Conservation (phyloP, 148 eudicot genomes). For the Fagopyrum homotropicum region DNA sequence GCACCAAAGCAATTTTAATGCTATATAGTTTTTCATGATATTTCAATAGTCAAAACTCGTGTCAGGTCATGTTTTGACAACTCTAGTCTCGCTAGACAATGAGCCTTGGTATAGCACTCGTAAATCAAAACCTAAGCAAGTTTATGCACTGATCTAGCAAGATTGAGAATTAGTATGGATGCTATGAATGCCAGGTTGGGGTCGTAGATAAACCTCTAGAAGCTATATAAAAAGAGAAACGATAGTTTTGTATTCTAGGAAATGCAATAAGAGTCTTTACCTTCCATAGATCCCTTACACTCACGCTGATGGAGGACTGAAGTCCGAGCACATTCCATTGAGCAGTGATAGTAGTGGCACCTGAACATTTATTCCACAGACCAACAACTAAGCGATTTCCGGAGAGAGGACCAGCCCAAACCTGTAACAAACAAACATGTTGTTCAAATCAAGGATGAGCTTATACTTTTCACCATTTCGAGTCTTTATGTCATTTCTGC, state of each 20-base stretch:
- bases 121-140: background rate
- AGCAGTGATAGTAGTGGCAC: conserved; percentile 47
- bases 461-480: background rate
- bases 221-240: background rate
- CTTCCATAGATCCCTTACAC: conserved; percentile 88
- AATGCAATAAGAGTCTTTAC: conserved; percentile 22
- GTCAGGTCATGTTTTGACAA: background rate
- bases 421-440: conserved; percentile 27
- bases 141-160: background rate
- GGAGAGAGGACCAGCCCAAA: conserved; percentile 92
- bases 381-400: conserved; percentile 58
- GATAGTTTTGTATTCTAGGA: background rate
- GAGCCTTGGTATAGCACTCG: background rate
- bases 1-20: background rate
- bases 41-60: too few relatives aligned
- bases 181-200: background rate
- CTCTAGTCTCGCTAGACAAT: too few relatives aligned
- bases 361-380: conserved; percentile 86
- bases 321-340: conserved; percentile 69
- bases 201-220: background rate
- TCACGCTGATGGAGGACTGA: conserved; percentile 48
- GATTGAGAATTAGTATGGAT: background rate
- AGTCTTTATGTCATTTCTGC: background rate
- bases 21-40: too few relatives aligned
- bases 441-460: background rate